phyloP scores from a whole-genome alignment of 2,329 filamentous ascomycete species.

The Fusarium haematococcum region DNA sequence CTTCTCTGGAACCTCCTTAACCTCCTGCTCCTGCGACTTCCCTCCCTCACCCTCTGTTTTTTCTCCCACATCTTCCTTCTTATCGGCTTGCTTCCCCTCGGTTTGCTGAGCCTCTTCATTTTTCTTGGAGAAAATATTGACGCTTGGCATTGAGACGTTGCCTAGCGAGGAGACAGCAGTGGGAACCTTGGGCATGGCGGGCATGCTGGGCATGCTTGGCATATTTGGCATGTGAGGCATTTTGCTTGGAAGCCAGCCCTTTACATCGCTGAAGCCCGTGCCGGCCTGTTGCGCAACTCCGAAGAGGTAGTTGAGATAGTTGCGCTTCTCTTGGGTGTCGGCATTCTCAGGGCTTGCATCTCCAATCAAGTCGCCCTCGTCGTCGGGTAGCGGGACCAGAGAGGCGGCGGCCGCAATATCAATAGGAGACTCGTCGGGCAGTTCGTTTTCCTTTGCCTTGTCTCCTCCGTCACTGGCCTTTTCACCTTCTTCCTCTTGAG shows the following conservation, averaged over 20 bases:
- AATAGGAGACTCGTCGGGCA: constrained; percentile 56
- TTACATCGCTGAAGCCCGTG: constrained; percentile 51
- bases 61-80: background rate
- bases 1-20: background rate
- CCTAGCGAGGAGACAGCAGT: constrained; percentile 46
- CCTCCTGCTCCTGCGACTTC: no score
- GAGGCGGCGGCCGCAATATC: constrained; percentile 66
- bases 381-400: constrained; percentile 60
- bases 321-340: constrained; percentile 52
- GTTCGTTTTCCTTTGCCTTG: constrained; percentile 21
- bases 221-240: constrained; percentile 52
- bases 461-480: constrained; percentile 6
- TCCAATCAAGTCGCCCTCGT: constrained; percentile 48
- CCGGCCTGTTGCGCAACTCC: constrained; percentile 61
- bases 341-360: constrained; percentile 49
- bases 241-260: constrained; percentile 59
- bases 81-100: background rate
- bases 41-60: background rate
- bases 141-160: constrained; percentile 47
- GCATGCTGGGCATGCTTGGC: constrained; percentile 48
- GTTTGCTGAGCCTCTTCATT: constrained; percentile 1
- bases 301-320: constrained; percentile 64
- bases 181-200: constrained; percentile 45
- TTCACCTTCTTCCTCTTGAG: constrained; percentile 24
- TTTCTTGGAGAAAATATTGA: constrained; percentile 48